Base-by-base conservation (phyloP, 140 eudicot genomes). In the Flaveria floridana region DNA sequence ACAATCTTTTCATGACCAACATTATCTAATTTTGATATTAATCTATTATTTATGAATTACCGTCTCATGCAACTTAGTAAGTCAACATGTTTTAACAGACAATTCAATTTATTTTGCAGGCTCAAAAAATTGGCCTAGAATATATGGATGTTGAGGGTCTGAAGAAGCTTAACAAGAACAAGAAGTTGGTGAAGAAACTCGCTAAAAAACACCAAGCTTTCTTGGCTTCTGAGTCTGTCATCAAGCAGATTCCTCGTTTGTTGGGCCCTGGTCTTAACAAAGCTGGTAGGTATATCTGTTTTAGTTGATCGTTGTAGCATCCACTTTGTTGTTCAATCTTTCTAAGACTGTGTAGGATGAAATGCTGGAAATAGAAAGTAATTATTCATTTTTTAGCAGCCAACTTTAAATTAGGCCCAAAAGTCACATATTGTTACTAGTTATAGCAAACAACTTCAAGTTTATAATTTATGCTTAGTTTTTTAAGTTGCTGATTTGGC, bases 191-290 rank as follows among this genome's bases (percentile, higher is more conserved):
- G n/a, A 88, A 88, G 95, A 88, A 86, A 72, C 85, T 88, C 46
- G 95, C 95, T 6, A 88, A 88, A 84, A 84, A 80, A 71, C 88
- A 88, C 73, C 95, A 86, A 77, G 95, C 87, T 52, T 88, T 88
- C 62, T 76, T 88, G 73, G 95, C 95, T 56, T 88, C 95, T 52
- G 95, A 88, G 76, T 83, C 95, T 73, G 94, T 88, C 55, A 88
- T 88, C 76, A 88, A 88, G 90, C 94, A 88, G 84, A 88, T 88
- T 58, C 95, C 95, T 48, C 91, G 95, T 77, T 77, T 88, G 70
- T 75, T 88, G 82, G 95, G 95, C 3, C 95, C 95, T 20, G 91
- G 95, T 75, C 80, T 88, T 2, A 88, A 88, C 95, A 88, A 88
- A 73, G 91, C 95, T 64, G 95, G 95, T 84, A 70, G 6, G 88